Base-by-base conservation (phyloP, 2,329 filamentous ascomycete genomes). In the Juglanconis oblonga region DNA sequence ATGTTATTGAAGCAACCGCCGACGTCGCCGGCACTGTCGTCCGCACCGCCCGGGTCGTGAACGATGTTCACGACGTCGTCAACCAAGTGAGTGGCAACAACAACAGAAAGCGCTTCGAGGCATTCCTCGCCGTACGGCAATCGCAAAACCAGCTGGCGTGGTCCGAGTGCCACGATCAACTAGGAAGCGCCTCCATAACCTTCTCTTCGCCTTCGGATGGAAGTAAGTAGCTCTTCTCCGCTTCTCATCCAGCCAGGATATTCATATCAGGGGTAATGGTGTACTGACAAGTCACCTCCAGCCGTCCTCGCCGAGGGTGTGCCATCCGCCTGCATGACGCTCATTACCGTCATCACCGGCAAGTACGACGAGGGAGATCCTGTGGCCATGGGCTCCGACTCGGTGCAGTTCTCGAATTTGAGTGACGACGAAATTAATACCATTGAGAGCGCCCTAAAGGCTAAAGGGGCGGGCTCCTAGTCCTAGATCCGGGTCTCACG, bases 371-470 rank as follows among this genome's bases (percentile, higher is more conserved):
- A 13, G 17, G 57, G 60, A 3, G 57, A 48, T 53, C 62, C 62
- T 5, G 40, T 64, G 11, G 56, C 62, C 1, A 9, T 33, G 56
- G 62, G 62, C 5, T 36, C 32, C 6, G 59, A 64, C 53, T 57
- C 59, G 5, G 42, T 59, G 24, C 44, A 62, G 7, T 64, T 64
- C 62, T 45, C 49, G 36, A 48, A 58, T 29, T 49, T 64, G n/a
- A n/a, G n/a, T n/a, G n/a, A n/a, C n/a, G n/a, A n/a, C n/a, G n/a
- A n/a, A n/a, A n/a, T n/a, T n/a, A n/a, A n/a, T n/a, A n/a, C n/a
- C n/a, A n/a, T n/a, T n/a, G n/a, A n/a, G n/a, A n/a, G n/a, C n/a
- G n/a, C n/a, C n/a, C n/a, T n/a, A n/a, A n/a, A n/a, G n/a, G n/a
- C n/a, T n/a, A n/a, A n/a, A n/a, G n/a, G n/a, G n/a, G n/a, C n/a